Base-by-base conservation (phyloP, 2,329 filamentous ascomycete genomes). In the Paecilomyces fulvus region DNA sequence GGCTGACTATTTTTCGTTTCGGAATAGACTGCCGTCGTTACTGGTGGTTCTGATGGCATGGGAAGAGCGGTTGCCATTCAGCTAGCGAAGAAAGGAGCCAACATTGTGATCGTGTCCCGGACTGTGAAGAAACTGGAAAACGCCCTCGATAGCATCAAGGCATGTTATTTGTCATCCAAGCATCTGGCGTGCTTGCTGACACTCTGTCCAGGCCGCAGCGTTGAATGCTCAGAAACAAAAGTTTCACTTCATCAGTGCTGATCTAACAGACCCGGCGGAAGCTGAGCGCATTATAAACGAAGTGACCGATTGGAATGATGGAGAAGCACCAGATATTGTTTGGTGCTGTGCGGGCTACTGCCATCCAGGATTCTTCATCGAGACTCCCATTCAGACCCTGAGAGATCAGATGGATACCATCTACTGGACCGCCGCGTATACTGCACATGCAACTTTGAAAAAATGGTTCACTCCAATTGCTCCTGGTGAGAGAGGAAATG, bases 31-130 rank as follows among this genome's bases (percentile, higher is more conserved):
- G 80, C 95, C 54, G 79, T 97, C 55, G 79, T 99, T 54, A 99
- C 94, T 0, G 94, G 94, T 51, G 91, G 87, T 30, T 96, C 94
- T 0, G 89, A 96, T 68, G 94, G 94, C 57, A 90, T 96, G 87
- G 94, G 94, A 58, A 84, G 86, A 63, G 84, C 84, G 53, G 83
- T 86, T 20, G 91, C 87, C 4, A 80, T 83, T 53, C 80, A 91
- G 62, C 83, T 99, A 49, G 82, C 92, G 2, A 77, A 82, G 52
- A 92, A 91, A 71, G 94, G 94, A 51, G 92, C 94, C 58, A 90
- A 91, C 71, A 71, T 99, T 55, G 83, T 95, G 60, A 85, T 97
- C 61, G 86, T 96, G 53, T 87, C 92, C 12, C 88, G 94, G 55
- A 89, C 86, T 62, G 77, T 83, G 11, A 76, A 76, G 57, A 95